Base-by-base conservation (phyloP, 495 filamentous ascomycete species). In the Margaritispora aquatica region DNA sequence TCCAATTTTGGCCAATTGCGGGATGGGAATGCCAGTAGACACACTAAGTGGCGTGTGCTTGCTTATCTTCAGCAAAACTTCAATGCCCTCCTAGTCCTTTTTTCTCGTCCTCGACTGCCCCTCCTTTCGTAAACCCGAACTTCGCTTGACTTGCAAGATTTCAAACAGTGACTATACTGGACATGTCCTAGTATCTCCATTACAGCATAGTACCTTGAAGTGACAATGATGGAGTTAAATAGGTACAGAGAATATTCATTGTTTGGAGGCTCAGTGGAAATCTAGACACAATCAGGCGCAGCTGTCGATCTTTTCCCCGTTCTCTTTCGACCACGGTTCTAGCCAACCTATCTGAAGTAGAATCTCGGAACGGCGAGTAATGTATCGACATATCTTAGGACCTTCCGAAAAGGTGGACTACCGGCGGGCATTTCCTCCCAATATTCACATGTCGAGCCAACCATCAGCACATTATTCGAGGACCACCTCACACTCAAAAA, bases 11-110 rank as follows among this genome's bases (percentile, higher is more conserved):
- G 20, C 47, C 47, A 50, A 44, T 44, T 44, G 47, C 47, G 47
- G 47, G 58, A 61, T 10, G n/a, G 58, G 44, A 26, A 52, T 55
- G 60, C n/a, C n/a, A n/a, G n/a, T n/a, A n/a, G n/a, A n/a, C 21
- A 49, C 54, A 27, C 60, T 50, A 11, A 1, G 59, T 58, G 60
- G 60, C 49, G 55, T 57, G 60, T 62, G 60, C 60, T 53, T 62
- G 60, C 60, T 53, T 62, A 58, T 62, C 50, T 61, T n/a, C 38
- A 44, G 15, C 38, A 44, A 44, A 17, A 44, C 17, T n/a, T n/a
- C n/a, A n/a, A n/a, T n/a, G n/a, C 38, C 11, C 36, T 27, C n/a
- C 17, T n/a, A 47, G 36, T 50, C 26, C 34, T n/a, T n/a, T n/a
- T n/a, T n/a, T n/a, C n/a, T n/a, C 34, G 20, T 36, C 49, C 34